Percentiles rank a stretch among this genome's conserved stretches.
Conservation (phyloP, 441 rosid genomes). For the Adansonia grandidieri region DNA sequence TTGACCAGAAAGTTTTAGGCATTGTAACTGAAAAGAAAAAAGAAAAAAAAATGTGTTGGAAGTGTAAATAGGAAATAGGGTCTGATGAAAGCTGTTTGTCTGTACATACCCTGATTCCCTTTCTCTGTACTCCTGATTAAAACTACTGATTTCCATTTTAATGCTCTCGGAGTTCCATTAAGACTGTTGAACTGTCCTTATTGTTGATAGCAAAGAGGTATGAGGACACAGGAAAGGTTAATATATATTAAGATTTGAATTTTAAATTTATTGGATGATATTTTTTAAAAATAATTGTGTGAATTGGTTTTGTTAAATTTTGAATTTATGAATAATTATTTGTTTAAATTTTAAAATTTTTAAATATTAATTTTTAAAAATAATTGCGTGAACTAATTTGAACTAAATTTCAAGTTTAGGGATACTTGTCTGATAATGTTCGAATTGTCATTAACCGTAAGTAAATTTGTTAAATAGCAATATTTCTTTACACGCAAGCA, state of each 20-base stretch:
- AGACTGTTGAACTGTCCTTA: slow-evolving; percentile 13
- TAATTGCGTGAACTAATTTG: no score
- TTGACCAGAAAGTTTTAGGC: slow-evolving; percentile 30
- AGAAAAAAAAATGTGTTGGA: not conserved
- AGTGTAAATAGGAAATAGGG: not conserved
- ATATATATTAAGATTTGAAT: no score
- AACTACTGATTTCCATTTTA: slow-evolving; percentile 24
- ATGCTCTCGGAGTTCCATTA: slow-evolving; percentile 15
- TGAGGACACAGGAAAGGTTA: no score
- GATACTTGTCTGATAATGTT: not conserved
- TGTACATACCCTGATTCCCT: slow-evolving; percentile 34
- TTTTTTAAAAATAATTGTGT: no score
- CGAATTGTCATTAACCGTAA: not conserved
- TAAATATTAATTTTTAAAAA: no score
- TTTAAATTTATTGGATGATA: no score
- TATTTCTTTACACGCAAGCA: not conserved
- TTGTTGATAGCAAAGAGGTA: not conserved
- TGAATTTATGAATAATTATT: no score
- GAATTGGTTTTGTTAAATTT: no score
- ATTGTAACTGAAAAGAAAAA: slow-evolving; percentile 17
- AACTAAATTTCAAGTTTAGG: no score
- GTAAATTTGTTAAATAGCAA: not conserved
- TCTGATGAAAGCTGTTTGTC: slow-evolving; percentile 25
- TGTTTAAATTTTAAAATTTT: no score
- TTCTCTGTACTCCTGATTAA: not conserved